Evolutionary conservation across 1,284 basidiomycete species (phyloP), one percentile per base, ranked within the genome.

Genomic region (Ganoderma multipileum): DNA sequence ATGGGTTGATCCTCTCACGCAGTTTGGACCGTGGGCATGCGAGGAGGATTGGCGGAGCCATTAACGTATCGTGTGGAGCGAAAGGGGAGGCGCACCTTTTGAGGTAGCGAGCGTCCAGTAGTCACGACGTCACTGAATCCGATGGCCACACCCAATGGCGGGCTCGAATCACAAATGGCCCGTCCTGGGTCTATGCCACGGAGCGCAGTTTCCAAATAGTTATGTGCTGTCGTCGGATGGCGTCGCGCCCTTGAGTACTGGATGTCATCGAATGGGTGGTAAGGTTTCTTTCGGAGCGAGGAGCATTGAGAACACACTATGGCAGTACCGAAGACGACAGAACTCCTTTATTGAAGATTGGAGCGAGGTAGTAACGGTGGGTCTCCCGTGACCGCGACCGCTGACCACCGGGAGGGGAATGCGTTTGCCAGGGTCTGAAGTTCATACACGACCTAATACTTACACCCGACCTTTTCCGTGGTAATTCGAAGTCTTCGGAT

Each of bases 1-100:
- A 65, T 61, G 60, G 61, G 11, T 3, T 60, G 33, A 33, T 42
- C 38, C 63, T 72, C 71, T 60, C 71, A 72, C 71, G 65, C 60
- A 28, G 47, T 52, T 44, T 36, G 8, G n/a, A 44, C 61, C 71
- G 71, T 72, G 71, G 67, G 67, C 63, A 67, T 36, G 18, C 9
- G 23, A 41, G 39, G 44, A 57, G 63, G 58, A 36, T 30, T 55
- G 23, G 9, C 67, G 67, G 67, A 11, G 20, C 52, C 50, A 61
- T n/a, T 68, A 64, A 26, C 38, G 30, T 36, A 41, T 65, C 69
- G 68, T 72, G 69, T 67, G 71, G 64, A 57, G 52, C 38, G 14
- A 26, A 41, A 47, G n/a, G 52, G 42, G 54, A 30, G 54, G 11
- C 50, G 30, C 11, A 14, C 26, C 33, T 30, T 62, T 67, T 55